Percentiles rank a stretch among this genome's conserved stretches.
Conservation (phyloP, 176 grass and related monocot species). For the Eragrostis curvula region DNA sequence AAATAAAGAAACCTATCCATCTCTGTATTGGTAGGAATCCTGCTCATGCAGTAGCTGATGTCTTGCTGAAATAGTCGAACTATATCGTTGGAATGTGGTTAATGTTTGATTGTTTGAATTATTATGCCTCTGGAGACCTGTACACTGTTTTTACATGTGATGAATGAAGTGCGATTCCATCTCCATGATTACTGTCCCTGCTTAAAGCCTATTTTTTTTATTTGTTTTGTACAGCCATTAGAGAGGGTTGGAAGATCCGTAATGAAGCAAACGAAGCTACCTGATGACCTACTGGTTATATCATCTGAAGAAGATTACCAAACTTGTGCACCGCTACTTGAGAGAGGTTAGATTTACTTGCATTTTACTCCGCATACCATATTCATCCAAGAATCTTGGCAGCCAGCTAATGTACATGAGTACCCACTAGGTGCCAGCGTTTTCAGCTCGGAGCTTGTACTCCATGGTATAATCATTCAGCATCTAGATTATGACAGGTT, state of each 20-base stretch:
- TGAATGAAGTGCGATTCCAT: constrained; percentile 15
- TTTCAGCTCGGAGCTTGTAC: constrained; percentile 67
- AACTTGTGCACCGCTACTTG: constrained; percentile 58
- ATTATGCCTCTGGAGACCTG: constrained; percentile 22
- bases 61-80: background rate
- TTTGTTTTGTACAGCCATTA: constrained; percentile 57
- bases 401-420: constrained; percentile 28
- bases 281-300: constrained; percentile 74
- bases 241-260: constrained; percentile 78
- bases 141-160: background rate
- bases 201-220: background rate
- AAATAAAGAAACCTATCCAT: background rate
- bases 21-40: constrained; percentile 1
- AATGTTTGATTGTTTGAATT: background rate
- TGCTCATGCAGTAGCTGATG: background rate
- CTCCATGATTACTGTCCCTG: background rate
- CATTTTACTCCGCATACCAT: background rate
- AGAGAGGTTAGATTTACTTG: constrained; percentile 61
- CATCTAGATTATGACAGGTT: constrained; percentile 86
- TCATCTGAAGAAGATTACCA: constrained; percentile 87
- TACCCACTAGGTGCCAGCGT: constrained; percentile 51
- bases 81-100: background rate
- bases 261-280: constrained; percentile 57
- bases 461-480: constrained; percentile 83
- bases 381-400: constrained; percentile 16